Percentiles rank a stretch among this genome's conserved stretches.
Evolutionary conservation across 192 early-diverging fungal species (phyloP).

Genomic region (Gryganskiella cystojenkinii): DNA sequence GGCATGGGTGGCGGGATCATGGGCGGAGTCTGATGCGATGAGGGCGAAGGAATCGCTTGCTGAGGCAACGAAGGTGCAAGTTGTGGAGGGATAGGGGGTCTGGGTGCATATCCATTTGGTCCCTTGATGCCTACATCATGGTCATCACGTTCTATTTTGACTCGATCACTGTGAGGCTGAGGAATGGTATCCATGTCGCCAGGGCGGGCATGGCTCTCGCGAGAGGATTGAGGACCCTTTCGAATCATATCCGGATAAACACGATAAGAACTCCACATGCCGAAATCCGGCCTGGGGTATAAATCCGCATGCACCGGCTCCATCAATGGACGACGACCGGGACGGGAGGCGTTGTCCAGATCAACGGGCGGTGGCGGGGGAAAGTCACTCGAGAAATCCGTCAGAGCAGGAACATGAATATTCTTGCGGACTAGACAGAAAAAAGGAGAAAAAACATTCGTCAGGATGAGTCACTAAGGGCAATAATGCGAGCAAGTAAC

Average conservation of each 20-base stretch:
- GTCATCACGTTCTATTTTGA: constrained; percentile 17
- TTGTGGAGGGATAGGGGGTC: constrained; percentile 20
- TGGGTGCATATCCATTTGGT: constrained; percentile 23
- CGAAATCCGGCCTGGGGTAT: constrained; percentile 80
- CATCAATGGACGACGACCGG: constrained; percentile 54
- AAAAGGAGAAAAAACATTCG: background rate
- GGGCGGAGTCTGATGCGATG: too few species aligned
- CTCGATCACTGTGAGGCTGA: constrained; percentile 30
- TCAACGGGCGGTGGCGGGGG: constrained; percentile 41
- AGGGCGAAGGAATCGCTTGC: too few species aligned
- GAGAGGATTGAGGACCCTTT: constrained; percentile 1
- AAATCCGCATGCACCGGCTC: constrained; percentile 73
- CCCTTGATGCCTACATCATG: constrained; percentile 32
- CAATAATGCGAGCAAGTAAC: background rate
- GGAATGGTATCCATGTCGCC: constrained; percentile 45
- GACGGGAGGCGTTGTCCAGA: constrained; percentile 39
- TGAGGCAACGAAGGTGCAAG: constrained; percentile 21
- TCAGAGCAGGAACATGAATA: constrained; percentile 38
- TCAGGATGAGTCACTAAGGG: too few species aligned
- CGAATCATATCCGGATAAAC: constrained; percentile 48
- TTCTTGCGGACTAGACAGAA: constrained; percentile 41
- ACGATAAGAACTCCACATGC: constrained; percentile 73
- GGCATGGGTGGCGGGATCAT: constrained; percentile 19
- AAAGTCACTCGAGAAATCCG: constrained; percentile 50
- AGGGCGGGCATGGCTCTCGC: constrained; percentile 8